Evolutionary conservation across 371 early-diverging fungal genomes (phyloP), one percentile per base, ranked within the genome.

Genomic region (Mucor irregularis): DNA sequence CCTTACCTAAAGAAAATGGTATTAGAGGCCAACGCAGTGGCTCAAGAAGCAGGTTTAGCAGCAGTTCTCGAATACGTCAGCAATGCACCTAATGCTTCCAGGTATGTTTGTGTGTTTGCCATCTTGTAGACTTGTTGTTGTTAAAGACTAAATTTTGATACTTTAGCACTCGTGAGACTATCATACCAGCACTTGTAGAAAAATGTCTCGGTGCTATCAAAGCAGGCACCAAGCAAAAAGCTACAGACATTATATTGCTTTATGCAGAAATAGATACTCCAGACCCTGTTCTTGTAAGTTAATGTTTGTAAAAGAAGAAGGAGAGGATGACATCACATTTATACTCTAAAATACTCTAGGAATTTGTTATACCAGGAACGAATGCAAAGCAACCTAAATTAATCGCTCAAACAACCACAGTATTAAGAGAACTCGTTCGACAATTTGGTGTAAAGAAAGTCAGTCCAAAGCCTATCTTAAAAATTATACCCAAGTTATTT

Each of bases 301-400:
- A 8, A 8, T 5, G 6, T 2, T 54, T 4, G 11, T 30, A 30
- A 30, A 16, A 39, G 3, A 37, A 22, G 13, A 24, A 29, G 17
- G 6, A 39, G 1, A 31, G 17, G 10, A 46, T 7, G n/a, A 14
- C 16, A 9, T 10, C 4, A 26, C 29, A 13, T 17, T 40, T 19
- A 38, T 4, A 22, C 28, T 35, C 13, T 28, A 10, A 25, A 7
- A n/a, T 45, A 38, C 17, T 56, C 34, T 62, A 92, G 90, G 91
- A 90, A 75, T 76, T 86, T 16, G 75, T 96, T 22, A 46, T 96
- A 19, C 83, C 85, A 33, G 92, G 89, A 1, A 66, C 93, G 33
- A 81, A 80, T 11, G 90, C 91, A 59, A 98, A 97, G 64, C 89
- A 88, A 49, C 98, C 98, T 5, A 98, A 98, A 68, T 75, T 92